A percentile compares a stretch with the other conserved stretches of the same genome.
Conservation (phyloP, 108 stramenopile species). For the Skeletonema costatum region DNA sequence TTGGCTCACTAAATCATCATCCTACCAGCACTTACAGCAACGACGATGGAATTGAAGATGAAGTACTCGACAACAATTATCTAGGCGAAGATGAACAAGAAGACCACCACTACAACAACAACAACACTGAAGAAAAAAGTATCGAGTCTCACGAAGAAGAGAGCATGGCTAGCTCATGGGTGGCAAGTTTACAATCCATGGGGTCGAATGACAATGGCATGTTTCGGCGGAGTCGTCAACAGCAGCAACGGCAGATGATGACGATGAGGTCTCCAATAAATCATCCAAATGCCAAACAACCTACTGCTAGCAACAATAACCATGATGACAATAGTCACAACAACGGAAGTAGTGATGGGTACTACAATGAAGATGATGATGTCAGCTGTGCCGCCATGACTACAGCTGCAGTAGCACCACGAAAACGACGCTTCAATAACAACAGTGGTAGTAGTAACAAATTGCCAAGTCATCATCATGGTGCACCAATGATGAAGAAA, state of each 20-base stretch:
- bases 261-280: too few relatives aligned
- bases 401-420: slow-evolving; percentile 29
- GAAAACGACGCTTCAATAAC: background rate
- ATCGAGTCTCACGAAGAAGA: background rate
- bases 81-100: slow-evolving; percentile 16
- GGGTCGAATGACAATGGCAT: slow-evolving; percentile 1
- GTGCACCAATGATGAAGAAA: too few relatives aligned
- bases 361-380: slow-evolving; percentile 16
- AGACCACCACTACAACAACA: background rate
- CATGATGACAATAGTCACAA: background rate
- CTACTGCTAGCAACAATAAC: background rate
- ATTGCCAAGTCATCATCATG: background rate
- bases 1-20: too few relatives aligned
- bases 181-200: slow-evolving; percentile 33
- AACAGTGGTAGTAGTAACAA: background rate
- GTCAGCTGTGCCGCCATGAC: slow-evolving; percentile 36
- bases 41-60: background rate
- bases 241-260: background rate
- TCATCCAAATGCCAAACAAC: too few relatives aligned
- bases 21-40: background rate
- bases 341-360: background rate
- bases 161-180: slow-evolving; percentile 15
- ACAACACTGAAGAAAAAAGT: background rate
- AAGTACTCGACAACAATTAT: background rate
- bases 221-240: background rate